phyloP scores from a whole-genome alignment of 805 yeast species.

The Pichia deserticola region DNA sequence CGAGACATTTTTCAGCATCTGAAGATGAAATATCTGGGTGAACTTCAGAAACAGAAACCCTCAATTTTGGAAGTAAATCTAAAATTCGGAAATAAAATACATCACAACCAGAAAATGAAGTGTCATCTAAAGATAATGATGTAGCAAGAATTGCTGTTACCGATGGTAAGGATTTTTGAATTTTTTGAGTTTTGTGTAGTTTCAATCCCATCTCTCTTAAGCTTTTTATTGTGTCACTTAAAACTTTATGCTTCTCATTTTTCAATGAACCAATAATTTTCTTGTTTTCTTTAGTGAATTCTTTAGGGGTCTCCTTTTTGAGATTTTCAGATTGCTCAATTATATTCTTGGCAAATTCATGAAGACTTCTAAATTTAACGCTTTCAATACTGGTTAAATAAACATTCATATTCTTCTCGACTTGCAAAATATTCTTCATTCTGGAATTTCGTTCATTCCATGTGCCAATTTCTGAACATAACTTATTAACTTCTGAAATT shows the following conservation, averaged over 20 bases:
- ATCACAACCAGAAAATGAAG: slow-evolving; percentile 34
- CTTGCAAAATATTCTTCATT: slow-evolving; percentile 41
- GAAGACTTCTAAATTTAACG: slow-evolving; percentile 41
- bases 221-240: slow-evolving; percentile 73
- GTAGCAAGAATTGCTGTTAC: slow-evolving; percentile 56
- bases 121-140: slow-evolving; percentile 37
- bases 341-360: slow-evolving; percentile 48
- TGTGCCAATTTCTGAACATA: slow-evolving; percentile 31
- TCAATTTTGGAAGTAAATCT: slow-evolving; percentile 73
- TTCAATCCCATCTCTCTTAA: slow-evolving; percentile 72
- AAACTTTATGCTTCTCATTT: slow-evolving; percentile 69
- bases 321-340: slow-evolving; percentile 53
- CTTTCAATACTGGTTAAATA: slow-evolving; percentile 32
- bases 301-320: slow-evolving; percentile 70
- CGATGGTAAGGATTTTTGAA: slow-evolving; percentile 53
- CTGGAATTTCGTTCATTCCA: slow-evolving; percentile 55
- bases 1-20: slow-evolving; percentile 71
- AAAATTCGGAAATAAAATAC: slow-evolving; percentile 59
- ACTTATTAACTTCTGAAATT: slow-evolving; percentile 4
- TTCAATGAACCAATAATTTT: slow-evolving; percentile 63
- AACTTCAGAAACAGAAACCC: slow-evolving; percentile 53
- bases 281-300: slow-evolving; percentile 65
- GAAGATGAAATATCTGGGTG: slow-evolving; percentile 69
- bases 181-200: slow-evolving; percentile 55
- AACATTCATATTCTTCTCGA: slow-evolving; percentile 49